Conservation (phyloP, 2,329 filamentous ascomycete genomes). For the Camillea tinctor region DNA sequence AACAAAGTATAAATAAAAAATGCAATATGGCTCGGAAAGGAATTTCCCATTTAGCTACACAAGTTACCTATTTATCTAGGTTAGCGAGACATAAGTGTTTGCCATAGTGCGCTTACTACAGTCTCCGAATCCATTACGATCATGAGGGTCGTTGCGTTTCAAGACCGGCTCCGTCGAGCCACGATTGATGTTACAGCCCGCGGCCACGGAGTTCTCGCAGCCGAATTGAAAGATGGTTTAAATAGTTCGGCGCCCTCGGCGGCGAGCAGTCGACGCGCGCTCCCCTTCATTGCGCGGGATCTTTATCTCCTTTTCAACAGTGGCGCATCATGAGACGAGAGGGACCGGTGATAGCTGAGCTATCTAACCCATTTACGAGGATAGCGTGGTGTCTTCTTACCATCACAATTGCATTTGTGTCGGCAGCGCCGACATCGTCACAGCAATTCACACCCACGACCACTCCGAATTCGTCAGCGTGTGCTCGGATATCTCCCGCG, state of each 20-base stretch:
- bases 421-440: slow-evolving; percentile 20
- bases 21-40: not conserved
- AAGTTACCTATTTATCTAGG: not conserved
- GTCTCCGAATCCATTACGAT: not conserved
- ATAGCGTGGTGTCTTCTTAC: slow-evolving; percentile 11
- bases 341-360: slow-evolving; percentile 13
- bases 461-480: slow-evolving; percentile 19
- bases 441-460: slow-evolving; percentile 9
- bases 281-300: not conserved
- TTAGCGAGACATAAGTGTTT: no score
- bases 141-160: not conserved
- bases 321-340: not conserved
- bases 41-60: not conserved
- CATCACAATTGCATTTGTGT: slow-evolving; percentile 11
- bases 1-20: not conserved
- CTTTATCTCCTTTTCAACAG: not conserved
- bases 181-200: not conserved
- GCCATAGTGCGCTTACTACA: not conserved
- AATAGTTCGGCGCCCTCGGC: not conserved
- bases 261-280: not conserved
- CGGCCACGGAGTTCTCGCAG: not conserved
- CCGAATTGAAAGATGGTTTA: not conserved
- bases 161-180: not conserved
- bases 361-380: slow-evolving; percentile 6
- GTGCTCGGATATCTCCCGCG: slow-evolving; percentile 20